Evolutionary conservation across 805 yeast species (phyloP).

Genomic region (Lachancea lanzarotensis): DNA sequence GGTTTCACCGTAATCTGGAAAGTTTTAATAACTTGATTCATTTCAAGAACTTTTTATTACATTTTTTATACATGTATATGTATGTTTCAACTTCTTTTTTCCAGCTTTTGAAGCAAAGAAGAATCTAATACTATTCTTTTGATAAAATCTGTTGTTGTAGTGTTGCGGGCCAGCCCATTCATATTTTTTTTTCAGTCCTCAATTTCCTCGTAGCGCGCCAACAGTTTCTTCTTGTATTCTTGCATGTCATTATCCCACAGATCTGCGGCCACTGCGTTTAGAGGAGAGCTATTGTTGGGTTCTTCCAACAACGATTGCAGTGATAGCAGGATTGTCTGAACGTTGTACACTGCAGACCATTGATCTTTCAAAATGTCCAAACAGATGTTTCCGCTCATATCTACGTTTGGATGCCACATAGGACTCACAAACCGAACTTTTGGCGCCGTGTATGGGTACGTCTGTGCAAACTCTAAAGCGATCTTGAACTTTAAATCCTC

Average conservation of each 20-base stretch:
- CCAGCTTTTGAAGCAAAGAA: too few species aligned
- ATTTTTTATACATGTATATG: too few species aligned
- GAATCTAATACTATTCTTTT: too few species aligned
- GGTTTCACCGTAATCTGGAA: too few species aligned
- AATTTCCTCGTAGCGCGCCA: slow-evolving; percentile 19
- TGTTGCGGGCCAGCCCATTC: background rate
- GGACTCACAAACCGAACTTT: slow-evolving; percentile 49
- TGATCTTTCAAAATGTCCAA: slow-evolving; percentile 56
- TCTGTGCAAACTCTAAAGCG: slow-evolving; percentile 43
- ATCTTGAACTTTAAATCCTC: slow-evolving; percentile 48
- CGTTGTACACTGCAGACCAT: slow-evolving; percentile 60
- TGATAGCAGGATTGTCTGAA: slow-evolving; percentile 52
- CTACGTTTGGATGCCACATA: slow-evolving; percentile 62
- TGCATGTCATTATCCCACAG: slow-evolving; percentile 41
- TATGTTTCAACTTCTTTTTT: too few species aligned
- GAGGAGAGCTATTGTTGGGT: slow-evolving; percentile 53
- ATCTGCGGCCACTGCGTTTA: slow-evolving; percentile 52
- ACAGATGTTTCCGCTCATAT: slow-evolving; percentile 58
- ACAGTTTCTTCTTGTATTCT: slow-evolving; percentile 29
- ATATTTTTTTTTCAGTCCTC: slow-evolving; percentile 3
- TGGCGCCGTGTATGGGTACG: slow-evolving; percentile 57
- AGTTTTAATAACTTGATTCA: too few species aligned
- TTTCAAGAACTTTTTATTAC: too few species aligned
- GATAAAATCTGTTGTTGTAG: too few species aligned
- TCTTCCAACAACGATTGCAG: slow-evolving; percentile 55